phyloP scores from a whole-genome alignment of 441 rosid genomes.

The Jatropha multifida region DNA sequence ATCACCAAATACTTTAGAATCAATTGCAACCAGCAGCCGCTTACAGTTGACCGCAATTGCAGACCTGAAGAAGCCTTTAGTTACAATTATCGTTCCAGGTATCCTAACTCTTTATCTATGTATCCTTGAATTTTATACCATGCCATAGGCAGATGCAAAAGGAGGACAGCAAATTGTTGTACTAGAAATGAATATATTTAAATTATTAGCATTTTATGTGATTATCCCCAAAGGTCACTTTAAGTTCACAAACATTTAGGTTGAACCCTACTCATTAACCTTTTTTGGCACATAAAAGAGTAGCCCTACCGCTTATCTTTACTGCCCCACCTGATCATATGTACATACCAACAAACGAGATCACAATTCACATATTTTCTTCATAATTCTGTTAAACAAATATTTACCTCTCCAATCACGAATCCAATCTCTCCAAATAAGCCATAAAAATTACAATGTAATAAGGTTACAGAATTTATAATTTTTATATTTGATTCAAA shows the following conservation, averaged over 20 bases:
- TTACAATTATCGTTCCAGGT: background rate
- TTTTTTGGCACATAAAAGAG: too few relatives aligned
- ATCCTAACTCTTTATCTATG: background rate
- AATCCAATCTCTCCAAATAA: background rate
- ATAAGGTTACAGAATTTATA: background rate
- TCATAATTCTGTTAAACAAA: background rate
- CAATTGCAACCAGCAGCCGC: too few relatives aligned
- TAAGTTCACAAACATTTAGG: background rate
- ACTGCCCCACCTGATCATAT: background rate
- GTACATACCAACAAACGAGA: background rate
- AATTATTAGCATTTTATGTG: background rate
- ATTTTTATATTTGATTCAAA: background rate
- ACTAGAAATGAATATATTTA: background rate
- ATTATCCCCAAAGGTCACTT: background rate
- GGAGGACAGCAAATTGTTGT: background rate
- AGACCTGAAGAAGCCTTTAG: background rate
- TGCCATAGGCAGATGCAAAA: background rate
- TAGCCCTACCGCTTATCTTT: background rate
- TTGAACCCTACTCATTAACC: background rate
- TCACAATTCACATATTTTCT: background rate
- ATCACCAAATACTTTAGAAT: too few relatives aligned
- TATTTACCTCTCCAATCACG: background rate
- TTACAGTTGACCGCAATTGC: background rate
- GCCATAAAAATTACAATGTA: background rate
- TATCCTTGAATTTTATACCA: background rate